Evolutionary conservation across 352 stramenopile genomes (phyloP).

Genomic region (Paralagenidium karlingii): DNA sequence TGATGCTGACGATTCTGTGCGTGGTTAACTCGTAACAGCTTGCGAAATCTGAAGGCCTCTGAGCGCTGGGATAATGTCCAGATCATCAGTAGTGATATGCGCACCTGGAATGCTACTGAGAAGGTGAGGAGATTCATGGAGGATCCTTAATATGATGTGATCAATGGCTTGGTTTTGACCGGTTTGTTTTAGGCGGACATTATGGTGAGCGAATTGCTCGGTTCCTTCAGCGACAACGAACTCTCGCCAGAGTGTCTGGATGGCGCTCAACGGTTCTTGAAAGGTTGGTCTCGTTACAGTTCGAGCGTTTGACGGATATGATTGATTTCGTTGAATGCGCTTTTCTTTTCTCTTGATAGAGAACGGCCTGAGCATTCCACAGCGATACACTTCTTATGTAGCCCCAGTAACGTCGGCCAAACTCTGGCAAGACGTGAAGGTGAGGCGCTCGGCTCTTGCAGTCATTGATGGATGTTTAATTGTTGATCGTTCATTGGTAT

Average conservation of each 20-base stretch:
- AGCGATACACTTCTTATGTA: constrained; percentile 91
- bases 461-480: no score
- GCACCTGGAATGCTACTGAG: constrained; percentile 59
- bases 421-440: constrained; percentile 88
- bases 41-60: constrained; percentile 74
- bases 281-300: constrained; percentile 21
- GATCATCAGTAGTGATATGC: constrained; percentile 83
- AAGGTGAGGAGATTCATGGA: constrained; percentile 11
- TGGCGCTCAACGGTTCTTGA: constrained; percentile 87
- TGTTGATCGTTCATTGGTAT: no score
- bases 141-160: neutral
- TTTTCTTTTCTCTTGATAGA: constrained; percentile 15
- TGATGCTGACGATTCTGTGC: neutral
- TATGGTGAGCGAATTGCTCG: constrained; percentile 93
- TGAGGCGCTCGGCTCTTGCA: no score
- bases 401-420: constrained; percentile 91
- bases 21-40: neutral
- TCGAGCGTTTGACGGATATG: neutral
- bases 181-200: constrained; percentile 71
- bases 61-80: constrained; percentile 79
- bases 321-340: neutral
- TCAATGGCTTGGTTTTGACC: neutral
- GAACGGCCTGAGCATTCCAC: constrained; percentile 83
- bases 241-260: constrained; percentile 98
- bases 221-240: constrained; percentile 98